These are phyloP conservation scores for Cladosporium sp. DNA, from an alignment of 2,329 filamentous ascomycete species.

Conservation along the genomic window DNA sequence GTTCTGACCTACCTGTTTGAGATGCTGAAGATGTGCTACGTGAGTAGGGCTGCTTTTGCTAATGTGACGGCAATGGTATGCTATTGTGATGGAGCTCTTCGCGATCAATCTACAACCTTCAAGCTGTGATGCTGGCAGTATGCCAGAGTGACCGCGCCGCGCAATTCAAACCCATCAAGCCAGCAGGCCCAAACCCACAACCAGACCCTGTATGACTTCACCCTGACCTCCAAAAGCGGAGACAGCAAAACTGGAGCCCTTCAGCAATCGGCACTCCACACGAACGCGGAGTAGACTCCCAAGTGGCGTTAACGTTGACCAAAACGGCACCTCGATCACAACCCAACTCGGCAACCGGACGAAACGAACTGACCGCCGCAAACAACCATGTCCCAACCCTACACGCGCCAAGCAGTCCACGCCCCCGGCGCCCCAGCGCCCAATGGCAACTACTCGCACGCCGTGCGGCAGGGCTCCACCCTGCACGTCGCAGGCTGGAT, in stretches of 20 bases:
- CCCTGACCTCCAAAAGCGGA: neutral
- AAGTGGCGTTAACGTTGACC: too few relatives aligned
- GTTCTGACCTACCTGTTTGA: neutral
- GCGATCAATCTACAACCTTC: neutral
- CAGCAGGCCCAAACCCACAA: neutral
- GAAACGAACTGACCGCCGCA: too few relatives aligned
- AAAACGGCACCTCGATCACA: too few relatives aligned
- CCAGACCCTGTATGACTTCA: conserved; percentile 10
- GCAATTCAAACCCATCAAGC: neutral
- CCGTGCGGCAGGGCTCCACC: conserved; percentile 12
- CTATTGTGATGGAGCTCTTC: neutral
- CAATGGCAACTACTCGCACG: conserved; percentile 20
- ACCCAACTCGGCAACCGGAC: too few relatives aligned
- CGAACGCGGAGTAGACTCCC: too few relatives aligned
- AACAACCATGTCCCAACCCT: neutral
- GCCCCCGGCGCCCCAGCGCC: conserved; percentile 14
- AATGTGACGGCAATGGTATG: too few relatives aligned
- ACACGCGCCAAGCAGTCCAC: conserved; percentile 10
- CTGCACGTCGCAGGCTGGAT: conserved; percentile 21
- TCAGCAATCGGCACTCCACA: too few relatives aligned
- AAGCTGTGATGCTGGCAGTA: neutral
- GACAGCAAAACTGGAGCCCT: too few relatives aligned
- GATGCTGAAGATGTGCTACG: too few relatives aligned
- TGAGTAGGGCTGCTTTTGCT: too few relatives aligned
- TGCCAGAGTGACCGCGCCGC: neutral